Evolutionary conservation across 2,329 filamentous ascomycete genomes (phyloP).

Genomic region (Zalaria obscura): DNA sequence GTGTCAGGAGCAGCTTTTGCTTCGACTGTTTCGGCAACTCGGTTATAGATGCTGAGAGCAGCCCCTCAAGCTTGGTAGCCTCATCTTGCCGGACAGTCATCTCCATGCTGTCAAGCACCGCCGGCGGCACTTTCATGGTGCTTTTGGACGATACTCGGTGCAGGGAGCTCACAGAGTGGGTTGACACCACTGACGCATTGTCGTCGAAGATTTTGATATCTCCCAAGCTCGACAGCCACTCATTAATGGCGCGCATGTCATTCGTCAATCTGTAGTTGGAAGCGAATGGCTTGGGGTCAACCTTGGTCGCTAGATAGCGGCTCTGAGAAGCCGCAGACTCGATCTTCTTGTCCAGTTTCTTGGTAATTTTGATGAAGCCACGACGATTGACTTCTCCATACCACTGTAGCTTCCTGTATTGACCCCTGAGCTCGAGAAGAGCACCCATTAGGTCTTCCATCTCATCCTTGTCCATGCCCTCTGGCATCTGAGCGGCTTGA

Average conservation of each 20-base stretch:
- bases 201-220: conserved; percentile 69
- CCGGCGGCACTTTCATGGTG: conserved; percentile 55
- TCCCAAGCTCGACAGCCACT: conserved; percentile 73
- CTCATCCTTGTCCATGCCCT: conserved; percentile 74
- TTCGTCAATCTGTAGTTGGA: conserved; percentile 49
- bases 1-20: conserved; percentile 50
- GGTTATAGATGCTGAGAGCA: conserved; percentile 24
- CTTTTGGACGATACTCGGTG: conserved; percentile 64
- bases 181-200: conserved; percentile 53
- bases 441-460: conserved; percentile 82
- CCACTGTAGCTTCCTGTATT: conserved; percentile 87
- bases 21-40: conserved; percentile 1
- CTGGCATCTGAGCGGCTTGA: conserved; percentile 50
- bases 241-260: conserved; percentile 61
- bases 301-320: conserved; percentile 78
- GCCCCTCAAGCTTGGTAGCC: conserved; percentile 36
- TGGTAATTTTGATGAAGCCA: conserved; percentile 96
- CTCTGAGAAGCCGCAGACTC: conserved; percentile 57
- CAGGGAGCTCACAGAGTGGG: conserved; percentile 58
- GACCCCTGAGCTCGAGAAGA: conserved; percentile 72
- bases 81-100: conserved; percentile 58
- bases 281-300: conserved; percentile 77
- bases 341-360: conserved; percentile 96
- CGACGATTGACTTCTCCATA: conserved; percentile 93
- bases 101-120: conserved; percentile 58